A percentile compares a stretch with the other conserved stretches of the same genome.
Conservation (phyloP, 1,284 basidiomycete genomes). For the Kwoniella shivajii region DNA sequence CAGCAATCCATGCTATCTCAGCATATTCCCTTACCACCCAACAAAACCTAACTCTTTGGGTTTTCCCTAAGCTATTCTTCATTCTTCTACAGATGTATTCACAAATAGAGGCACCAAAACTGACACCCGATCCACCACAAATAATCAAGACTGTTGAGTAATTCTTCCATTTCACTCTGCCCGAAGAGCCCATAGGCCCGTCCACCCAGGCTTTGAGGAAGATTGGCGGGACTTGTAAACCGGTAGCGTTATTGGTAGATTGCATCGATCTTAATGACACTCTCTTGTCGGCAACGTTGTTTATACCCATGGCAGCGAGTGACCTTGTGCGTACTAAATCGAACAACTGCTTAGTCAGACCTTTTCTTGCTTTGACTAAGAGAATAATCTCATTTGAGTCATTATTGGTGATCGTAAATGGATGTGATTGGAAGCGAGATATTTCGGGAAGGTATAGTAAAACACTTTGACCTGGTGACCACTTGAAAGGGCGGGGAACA, state of each 20-base stretch:
- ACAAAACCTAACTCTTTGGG: constrained; percentile 70
- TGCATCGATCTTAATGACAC: constrained; percentile 33
- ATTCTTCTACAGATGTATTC: constrained; percentile 70
- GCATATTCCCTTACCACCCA: constrained; percentile 84
- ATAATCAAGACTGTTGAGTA: constrained; percentile 70
- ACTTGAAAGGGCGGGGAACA: constrained; percentile 64
- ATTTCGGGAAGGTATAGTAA: constrained; percentile 72
- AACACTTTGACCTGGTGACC: constrained; percentile 69
- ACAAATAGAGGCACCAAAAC: constrained; percentile 72
- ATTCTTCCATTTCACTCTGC: constrained; percentile 66
- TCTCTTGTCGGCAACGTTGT: constrained; percentile 24
- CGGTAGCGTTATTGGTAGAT: constrained; percentile 26
- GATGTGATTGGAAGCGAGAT: constrained; percentile 70
- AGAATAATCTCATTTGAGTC: constrained; percentile 69
- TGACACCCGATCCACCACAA: constrained; percentile 77
- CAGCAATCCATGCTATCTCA: constrained; percentile 82
- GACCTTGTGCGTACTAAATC: constrained; percentile 57
- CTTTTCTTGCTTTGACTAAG: constrained; percentile 72
- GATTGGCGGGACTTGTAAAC: constrained; percentile 35
- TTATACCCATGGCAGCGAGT: constrained; percentile 31
- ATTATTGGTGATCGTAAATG: constrained; percentile 75
- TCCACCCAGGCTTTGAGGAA: constrained; percentile 67
- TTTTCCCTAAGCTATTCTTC: constrained; percentile 60
- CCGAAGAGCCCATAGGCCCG: constrained; percentile 76
- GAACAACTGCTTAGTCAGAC: constrained; percentile 77